Base-by-base conservation (phyloP, 228 moss, liverwort and hornwort species). In the Sphagnum fallax region DNA sequence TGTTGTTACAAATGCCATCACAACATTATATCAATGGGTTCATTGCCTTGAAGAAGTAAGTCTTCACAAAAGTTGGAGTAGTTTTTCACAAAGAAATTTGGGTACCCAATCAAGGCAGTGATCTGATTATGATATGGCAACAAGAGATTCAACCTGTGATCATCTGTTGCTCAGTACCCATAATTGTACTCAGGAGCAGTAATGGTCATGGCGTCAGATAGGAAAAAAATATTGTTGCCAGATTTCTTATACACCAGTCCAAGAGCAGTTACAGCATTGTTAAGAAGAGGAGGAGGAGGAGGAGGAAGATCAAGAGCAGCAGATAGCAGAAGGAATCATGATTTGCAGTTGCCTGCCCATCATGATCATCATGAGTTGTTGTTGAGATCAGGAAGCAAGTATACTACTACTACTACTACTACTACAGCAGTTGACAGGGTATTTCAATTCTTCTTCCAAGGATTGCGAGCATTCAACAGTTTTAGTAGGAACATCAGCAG, bases 211-310 rank as follows among this genome's bases (percentile, higher is more conserved):
- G 32, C 32, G 32, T 32, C 32, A 32, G 32, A 32, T 32, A 32
- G 32, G 32, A 70, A 65, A 0, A 71, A 80, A 71, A 71, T 67
- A 52, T 71, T 92, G 67, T 72, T 92, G 66, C 92, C 92, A 0
- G 9, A 75, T 10, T 83, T 85, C 73, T 71, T 95, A 66, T 95
- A 95, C 67, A 84, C 64, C 62, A 92, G 81, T 59, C 66, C 61
- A 67, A 63, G 52, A 73, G 79, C 67, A 51, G 5, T 85, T 2
- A 47, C 6, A 73, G 50, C 80, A 13, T 67, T 90, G 49, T 62
- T 12, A 5, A 15, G 65, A 6, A 8, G 68, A 16, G 49, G 49
- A 10, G 12, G 63, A 5, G 63, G 58, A 13, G 67, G 8, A 8
- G 0, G 16, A 4, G 60, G 13, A 2, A 68, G 66, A 18, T n/a